phyloP scores from a whole-genome alignment of 176 grass and related monocot genomes.

The Thalia dealbata region DNA sequence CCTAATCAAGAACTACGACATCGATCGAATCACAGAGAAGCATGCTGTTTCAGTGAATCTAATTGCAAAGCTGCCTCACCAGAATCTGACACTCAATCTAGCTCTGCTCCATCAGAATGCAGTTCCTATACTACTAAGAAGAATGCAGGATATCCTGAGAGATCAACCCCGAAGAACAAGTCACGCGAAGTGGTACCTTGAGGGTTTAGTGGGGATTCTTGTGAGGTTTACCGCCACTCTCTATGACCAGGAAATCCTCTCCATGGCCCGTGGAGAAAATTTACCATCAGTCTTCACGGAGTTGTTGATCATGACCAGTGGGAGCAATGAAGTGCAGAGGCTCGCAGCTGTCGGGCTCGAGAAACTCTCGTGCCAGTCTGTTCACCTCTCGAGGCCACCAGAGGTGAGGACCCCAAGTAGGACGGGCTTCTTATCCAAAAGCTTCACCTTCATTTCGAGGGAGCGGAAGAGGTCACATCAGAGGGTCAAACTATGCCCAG shows the following conservation, averaged over 20 bases:
- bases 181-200: conserved; percentile 47
- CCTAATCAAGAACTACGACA: conserved; percentile 44
- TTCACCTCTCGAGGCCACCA: conserved; percentile 31
- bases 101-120: conserved; percentile 36
- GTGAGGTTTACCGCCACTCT: conserved; percentile 63
- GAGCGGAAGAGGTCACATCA: not conserved
- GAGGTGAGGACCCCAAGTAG: conserved; percentile 29
- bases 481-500: conserved; percentile 32
- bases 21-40: conserved; percentile 41
- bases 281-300: conserved; percentile 51
- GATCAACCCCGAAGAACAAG: conserved; percentile 41
- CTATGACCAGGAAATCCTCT: conserved; percentile 50
- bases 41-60: conserved; percentile 50
- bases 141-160: conserved; percentile 62
- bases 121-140: conserved; percentile 32
- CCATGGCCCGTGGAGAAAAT: conserved; percentile 40
- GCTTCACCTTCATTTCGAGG: conserved; percentile 12
- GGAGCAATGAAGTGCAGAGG: conserved; percentile 68
- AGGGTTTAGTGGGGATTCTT: conserved; percentile 56
- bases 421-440: conserved; percentile 52
- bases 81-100: conserved; percentile 55
- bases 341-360: conserved; percentile 50
- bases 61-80: conserved; percentile 54
- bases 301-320: conserved; percentile 36
- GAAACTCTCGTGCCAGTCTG: conserved; percentile 67